Conservation (phyloP, 78 protist genomes). For the Planoprotostelium fungivorum region DNA sequence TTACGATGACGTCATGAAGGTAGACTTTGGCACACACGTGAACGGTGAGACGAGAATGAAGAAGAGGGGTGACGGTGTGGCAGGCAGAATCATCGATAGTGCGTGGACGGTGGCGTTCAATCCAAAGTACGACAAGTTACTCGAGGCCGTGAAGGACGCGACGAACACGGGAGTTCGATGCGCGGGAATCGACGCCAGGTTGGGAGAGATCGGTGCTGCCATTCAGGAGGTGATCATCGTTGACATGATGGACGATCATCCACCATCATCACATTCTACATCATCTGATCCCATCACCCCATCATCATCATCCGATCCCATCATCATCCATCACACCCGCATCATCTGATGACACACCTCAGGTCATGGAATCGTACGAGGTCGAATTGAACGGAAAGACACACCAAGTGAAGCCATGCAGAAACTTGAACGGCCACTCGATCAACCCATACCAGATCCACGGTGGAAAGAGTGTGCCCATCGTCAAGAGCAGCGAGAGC, state of each 20-base stretch:
- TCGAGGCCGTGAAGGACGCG: constrained; percentile 91
- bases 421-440: constrained; percentile 96
- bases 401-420: constrained; percentile 79
- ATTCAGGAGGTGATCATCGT: constrained; percentile 83
- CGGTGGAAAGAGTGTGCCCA: constrained; percentile 96
- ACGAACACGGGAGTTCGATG: constrained; percentile 88
- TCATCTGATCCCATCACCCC: too few relatives aligned
- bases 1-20: constrained; percentile 91
- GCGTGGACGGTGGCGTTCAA: constrained; percentile 92
- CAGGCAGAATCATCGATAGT: constrained; percentile 91
- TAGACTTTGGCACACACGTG: constrained; percentile 98
- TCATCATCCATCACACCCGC: too few relatives aligned
- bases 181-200: constrained; percentile 93
- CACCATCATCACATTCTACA: too few relatives aligned
- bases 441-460: constrained; percentile 90
- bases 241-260: too few relatives aligned
- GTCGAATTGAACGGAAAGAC: constrained; percentile 90
- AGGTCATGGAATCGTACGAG: constrained; percentile 94
- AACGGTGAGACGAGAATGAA: constrained; percentile 49
- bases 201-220: constrained; percentile 93
- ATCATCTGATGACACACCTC: too few relatives aligned
- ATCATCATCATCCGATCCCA: too few relatives aligned
- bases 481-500: constrained; percentile 80
- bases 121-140: constrained; percentile 79
- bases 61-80: not conserved